A percentile compares a stretch with the other conserved stretches of the same genome.
phyloP scores from a whole-genome alignment of 805 yeast species.

The Pichia californica region DNA sequence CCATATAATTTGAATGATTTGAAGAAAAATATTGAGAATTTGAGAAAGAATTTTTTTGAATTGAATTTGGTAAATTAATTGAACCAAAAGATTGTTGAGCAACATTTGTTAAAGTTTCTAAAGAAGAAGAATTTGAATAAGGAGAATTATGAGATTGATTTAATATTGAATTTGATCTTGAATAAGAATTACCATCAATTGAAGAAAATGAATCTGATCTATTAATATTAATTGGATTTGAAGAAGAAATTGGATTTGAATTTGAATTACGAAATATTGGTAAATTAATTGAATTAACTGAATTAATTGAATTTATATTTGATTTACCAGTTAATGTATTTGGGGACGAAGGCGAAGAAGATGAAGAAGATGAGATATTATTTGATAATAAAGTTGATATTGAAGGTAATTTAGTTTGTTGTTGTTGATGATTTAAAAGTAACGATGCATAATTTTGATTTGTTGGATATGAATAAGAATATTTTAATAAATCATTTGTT shows the following conservation, averaged over 20 bases:
- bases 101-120: conserved; percentile 11
- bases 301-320: no score
- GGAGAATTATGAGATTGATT: neutral
- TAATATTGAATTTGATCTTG: conserved; percentile 1
- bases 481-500: conserved; percentile 15
- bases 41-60: conserved; percentile 1
- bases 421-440: neutral
- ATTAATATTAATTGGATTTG: neutral
- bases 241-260: no score
- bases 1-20: neutral
- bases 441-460: conserved; percentile 4
- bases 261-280: no score
- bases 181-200: conserved; percentile 1
- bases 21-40: conserved; percentile 3
- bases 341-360: neutral
- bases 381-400: conserved; percentile 3
- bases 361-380: neutral
- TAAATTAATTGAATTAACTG: no score
- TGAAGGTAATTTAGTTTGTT: conserved; percentile 3
- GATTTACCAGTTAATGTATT: neutral
- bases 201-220: conserved; percentile 15
- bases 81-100: conserved; percentile 13
- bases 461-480: conserved; percentile 14
- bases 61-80: neutral
- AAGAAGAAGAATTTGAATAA: neutral